phyloP scores from a whole-genome alignment of 2,329 filamentous ascomycete genomes.

The Alternaria atra region DNA sequence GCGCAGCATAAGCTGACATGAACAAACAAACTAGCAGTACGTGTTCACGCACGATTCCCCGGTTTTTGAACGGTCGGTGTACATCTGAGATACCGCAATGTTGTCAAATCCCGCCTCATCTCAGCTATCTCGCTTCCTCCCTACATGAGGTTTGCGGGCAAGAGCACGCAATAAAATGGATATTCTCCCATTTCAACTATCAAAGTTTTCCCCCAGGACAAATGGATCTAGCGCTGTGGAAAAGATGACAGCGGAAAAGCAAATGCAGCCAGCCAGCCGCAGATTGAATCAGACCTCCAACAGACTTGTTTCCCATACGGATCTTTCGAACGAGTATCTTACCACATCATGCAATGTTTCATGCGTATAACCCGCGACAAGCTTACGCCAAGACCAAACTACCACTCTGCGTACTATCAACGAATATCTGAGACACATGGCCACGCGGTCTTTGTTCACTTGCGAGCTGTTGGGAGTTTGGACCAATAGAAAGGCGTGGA shows the following conservation, averaged over 20 bases:
- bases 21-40: neutral
- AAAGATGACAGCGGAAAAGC: too few species aligned
- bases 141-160: too few species aligned
- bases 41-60: slow-evolving; percentile 14
- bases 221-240: too few species aligned
- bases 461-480: neutral
- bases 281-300: too few species aligned
- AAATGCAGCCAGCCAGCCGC: too few species aligned
- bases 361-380: neutral
- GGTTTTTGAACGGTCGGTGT: slow-evolving; percentile 2
- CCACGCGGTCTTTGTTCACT: neutral
- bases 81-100: neutral
- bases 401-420: neutral
- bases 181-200: too few species aligned
- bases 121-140: too few species aligned
- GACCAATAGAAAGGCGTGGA: neutral
- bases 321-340: neutral
- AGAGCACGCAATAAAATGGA: too few species aligned
- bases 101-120: too few species aligned
- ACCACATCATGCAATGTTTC: neutral
- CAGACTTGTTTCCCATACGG: neutral
- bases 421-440: neutral
- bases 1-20: slow-evolving; percentile 15
- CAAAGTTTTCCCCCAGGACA: too few species aligned
- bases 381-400: slow-evolving; percentile 1